Percentiles rank a stretch among this genome's conserved stretches.
phyloP scores from a whole-genome alignment of 225 moss, liverwort and hornwort species.

The Pseudoscleropodium purum region DNA sequence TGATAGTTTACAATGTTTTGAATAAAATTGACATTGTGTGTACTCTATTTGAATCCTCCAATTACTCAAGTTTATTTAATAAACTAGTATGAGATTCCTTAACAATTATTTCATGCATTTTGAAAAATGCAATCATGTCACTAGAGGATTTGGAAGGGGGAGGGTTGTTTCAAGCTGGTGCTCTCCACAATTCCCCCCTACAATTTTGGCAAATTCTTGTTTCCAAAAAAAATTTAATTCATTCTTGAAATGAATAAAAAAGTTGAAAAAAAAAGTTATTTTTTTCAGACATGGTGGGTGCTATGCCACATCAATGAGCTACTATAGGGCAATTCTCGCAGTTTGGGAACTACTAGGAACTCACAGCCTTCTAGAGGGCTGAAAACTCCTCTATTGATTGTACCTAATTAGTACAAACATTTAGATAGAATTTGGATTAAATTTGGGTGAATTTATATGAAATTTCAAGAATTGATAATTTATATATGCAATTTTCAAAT shows the following conservation, averaged over 20 bases:
- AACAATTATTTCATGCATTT: not conserved
- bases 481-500: not conserved
- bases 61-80: not conserved
- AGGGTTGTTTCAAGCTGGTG: too few relatives aligned
- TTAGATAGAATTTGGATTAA: not conserved
- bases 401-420: not conserved
- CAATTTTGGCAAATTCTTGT: too few relatives aligned
- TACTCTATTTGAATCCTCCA: not conserved
- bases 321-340: too few relatives aligned
- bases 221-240: too few relatives aligned
- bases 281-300: too few relatives aligned
- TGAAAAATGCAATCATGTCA: not conserved
- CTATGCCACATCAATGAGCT: too few relatives aligned
- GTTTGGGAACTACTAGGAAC: too few relatives aligned
- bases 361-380: too few relatives aligned
- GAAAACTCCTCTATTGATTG: not conserved
- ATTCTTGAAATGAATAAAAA: too few relatives aligned
- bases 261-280: too few relatives aligned
- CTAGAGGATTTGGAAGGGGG: too few relatives aligned
- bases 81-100: accelerated
- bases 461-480: not conserved
- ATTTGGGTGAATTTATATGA: not conserved
- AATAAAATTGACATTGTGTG: not conserved
- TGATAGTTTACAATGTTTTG: not conserved
- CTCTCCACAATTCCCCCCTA: too few relatives aligned